Base-by-base conservation (phyloP, 2,329 filamentous ascomycete genomes). In the Kalmusia sp. region DNA sequence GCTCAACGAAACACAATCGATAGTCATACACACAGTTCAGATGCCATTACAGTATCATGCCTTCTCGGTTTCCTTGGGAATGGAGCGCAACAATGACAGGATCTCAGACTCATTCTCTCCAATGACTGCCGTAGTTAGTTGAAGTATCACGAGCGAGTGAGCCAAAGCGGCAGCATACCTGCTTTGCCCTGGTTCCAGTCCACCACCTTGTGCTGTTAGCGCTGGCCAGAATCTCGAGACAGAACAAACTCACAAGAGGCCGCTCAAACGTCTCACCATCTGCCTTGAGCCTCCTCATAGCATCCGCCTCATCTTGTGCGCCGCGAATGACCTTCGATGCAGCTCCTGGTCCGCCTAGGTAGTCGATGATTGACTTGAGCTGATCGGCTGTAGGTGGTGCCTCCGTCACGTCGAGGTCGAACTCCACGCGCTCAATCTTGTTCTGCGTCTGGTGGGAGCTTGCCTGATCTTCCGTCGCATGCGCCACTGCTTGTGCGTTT, bases 111-210 rank as follows among this genome's bases (percentile, higher is more conserved):
- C 88, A 60, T 90, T 87, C 45, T 90, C 91, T 17, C 91, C 91
- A 22, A 85, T 79, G 8, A 87, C 84, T 83, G 58, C 22, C 22
- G 17, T 9, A 3, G 51, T 64, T 52, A 64, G 58, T 35, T 41
- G 22, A 15, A 28, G 46, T 34, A 14, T 6, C 9, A 28, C 8
- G 3, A 30, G 1, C n/a, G 22, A 14, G 22, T 9, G 7, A 8
- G 21, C 6, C 3, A 47, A 40, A 8, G n/a, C 24, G 50, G n/a
- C 12, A 15, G 70, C 77, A 50, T 74, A 78, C 90, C 80, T 40
- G 88, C 93, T 73, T 87, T 90, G 60, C 93, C 95, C 73, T 93
- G 93, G 72, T 89, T 91, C 95, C 95, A 98, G 73, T 98, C 93
- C 47, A 98, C 93, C 53, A 89, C 59, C 65, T 63, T 30, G 59